Evolutionary conservation across 1,284 basidiomycete genomes (phyloP).

Genomic region (Athelia psychrophila): DNA sequence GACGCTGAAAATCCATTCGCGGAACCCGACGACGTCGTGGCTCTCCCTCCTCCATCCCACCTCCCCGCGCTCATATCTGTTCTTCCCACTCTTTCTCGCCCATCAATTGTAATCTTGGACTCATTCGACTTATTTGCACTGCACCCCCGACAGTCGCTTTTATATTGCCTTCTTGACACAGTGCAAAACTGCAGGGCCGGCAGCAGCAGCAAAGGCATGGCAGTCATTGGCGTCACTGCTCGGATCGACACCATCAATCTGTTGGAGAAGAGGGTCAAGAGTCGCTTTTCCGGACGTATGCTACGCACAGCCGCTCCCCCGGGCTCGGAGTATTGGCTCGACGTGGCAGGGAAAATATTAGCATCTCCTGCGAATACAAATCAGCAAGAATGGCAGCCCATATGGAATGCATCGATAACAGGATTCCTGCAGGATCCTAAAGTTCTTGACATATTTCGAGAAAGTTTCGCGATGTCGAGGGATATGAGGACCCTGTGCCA

Average conservation of each 20-base stretch:
- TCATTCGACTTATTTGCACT: constrained; percentile 90
- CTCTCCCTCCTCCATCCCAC: constrained; percentile 70
- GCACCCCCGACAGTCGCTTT: constrained; percentile 83
- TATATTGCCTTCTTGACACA: constrained; percentile 88
- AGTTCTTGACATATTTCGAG: constrained; percentile 43
- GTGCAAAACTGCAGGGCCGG: constrained; percentile 66
- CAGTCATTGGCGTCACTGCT: constrained; percentile 80
- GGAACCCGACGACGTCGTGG: constrained; percentile 26
- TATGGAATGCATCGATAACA: constrained; percentile 64
- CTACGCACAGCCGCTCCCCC: constrained; percentile 69
- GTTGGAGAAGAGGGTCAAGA: constrained; percentile 94
- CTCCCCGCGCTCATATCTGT: constrained; percentile 78
- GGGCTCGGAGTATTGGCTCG: constrained; percentile 50
- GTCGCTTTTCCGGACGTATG: constrained; percentile 89
- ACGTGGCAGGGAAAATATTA: constrained; percentile 44
- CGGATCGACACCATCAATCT: constrained; percentile 86
- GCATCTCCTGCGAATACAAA: constrained; percentile 22
- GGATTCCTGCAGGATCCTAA: constrained; percentile 47
- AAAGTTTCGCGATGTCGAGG: constrained; percentile 64
- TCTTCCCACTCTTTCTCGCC: constrained; percentile 73
- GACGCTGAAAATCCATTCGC: constrained; percentile 39
- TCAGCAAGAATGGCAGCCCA: constrained; percentile 43
- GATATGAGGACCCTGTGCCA: constrained; percentile 66
- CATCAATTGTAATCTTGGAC: constrained; percentile 83
- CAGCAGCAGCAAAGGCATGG: constrained; percentile 62